Evolutionary conservation across 805 yeast genomes (phyloP).

Genomic region (Saccharomycopsis olivae): DNA sequence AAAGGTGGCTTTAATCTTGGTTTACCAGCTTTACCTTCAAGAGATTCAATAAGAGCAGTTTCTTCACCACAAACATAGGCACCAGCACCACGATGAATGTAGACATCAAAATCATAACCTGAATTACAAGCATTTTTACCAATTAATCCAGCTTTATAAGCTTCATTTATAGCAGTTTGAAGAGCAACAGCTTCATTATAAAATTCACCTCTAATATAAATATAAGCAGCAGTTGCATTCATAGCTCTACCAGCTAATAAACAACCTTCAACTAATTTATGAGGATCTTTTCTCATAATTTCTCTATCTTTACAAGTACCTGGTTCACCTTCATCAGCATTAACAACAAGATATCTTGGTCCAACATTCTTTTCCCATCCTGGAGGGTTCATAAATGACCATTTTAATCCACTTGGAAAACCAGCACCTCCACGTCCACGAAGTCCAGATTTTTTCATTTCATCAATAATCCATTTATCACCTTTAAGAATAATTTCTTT

Average conservation of each 20-base stretch:
- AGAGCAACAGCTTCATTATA: constrained; percentile 67
- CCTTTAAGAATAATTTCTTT: constrained; percentile 78
- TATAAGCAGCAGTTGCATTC: constrained; percentile 87
- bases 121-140: constrained; percentile 85
- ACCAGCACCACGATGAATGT: constrained; percentile 86
- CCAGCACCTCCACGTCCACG: constrained; percentile 95
- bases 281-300: constrained; percentile 85
- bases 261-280: constrained; percentile 88
- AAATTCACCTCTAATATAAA: constrained; percentile 85
- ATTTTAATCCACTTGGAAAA: constrained; percentile 81
- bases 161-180: constrained; percentile 80
- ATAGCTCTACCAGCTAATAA: constrained; percentile 80
- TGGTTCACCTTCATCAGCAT: constrained; percentile 93
- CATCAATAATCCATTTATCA: constrained; percentile 83
- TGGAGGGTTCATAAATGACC: constrained; percentile 94
- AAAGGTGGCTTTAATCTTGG: constrained; percentile 92
- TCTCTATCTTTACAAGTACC: constrained; percentile 92
- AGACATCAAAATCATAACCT: constrained; percentile 76
- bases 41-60: constrained; percentile 78
- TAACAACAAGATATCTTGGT: constrained; percentile 81
- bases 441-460: constrained; percentile 73
- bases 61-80: constrained; percentile 92
- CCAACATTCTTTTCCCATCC: constrained; percentile 88
- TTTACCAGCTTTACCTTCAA: constrained; percentile 90
- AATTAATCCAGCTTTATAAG: constrained; percentile 67